Conservation (phyloP, 2,329 filamentous ascomycete species). For the Colletotrichum zoysiae region DNA sequence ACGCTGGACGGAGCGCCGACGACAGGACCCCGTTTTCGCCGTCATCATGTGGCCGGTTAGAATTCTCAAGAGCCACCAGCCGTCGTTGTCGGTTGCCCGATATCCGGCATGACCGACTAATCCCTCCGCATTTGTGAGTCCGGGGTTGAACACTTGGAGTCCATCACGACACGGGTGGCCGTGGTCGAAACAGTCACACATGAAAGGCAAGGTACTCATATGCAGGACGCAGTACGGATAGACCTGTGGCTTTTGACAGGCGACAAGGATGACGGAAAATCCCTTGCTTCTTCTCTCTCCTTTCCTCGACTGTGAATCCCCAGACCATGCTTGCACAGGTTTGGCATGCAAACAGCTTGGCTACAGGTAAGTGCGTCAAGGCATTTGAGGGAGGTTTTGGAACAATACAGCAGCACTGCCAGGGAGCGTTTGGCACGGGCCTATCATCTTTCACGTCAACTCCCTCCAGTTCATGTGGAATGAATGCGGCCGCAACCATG, state of each 20-base stretch:
- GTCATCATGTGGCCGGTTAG: slow-evolving; percentile 4
- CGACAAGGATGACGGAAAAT: not conserved
- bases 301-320: not conserved
- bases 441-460: not conserved
- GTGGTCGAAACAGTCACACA: not conserved
- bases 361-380: not conserved
- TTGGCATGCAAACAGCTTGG: not conserved
- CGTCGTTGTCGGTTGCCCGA: not conserved
- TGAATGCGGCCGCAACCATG: not conserved
- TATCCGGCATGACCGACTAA: not conserved
- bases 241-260: not conserved
- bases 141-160: not conserved
- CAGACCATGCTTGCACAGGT: not conserved
- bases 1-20: slow-evolving; percentile 9
- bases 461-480: not conserved
- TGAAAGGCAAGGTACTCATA: not conserved
- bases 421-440: not conserved
- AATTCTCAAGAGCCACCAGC: not conserved
- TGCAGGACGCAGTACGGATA: not conserved
- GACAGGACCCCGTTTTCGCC: slow-evolving; percentile 21
- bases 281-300: not conserved
- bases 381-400: slow-evolving; percentile 4
- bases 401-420: not conserved
- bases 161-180: not conserved
- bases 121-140: not conserved